These are phyloP conservation scores for Wilhelminamyces savonicus DNA, from an alignment of 805 yeast species.

Conservation along the genomic window DNA sequence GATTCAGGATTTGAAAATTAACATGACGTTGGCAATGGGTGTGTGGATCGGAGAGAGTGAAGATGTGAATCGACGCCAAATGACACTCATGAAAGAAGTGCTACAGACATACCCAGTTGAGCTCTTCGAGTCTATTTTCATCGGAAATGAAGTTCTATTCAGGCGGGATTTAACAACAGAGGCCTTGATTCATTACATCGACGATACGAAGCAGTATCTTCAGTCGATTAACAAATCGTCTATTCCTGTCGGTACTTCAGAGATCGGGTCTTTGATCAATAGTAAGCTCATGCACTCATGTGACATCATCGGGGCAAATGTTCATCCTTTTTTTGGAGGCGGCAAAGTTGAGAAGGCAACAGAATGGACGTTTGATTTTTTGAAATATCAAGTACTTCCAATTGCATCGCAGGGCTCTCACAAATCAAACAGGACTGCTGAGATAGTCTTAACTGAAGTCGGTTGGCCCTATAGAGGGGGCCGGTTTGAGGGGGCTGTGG, in stretches of 20 bases:
- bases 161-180: slow-evolving; percentile 40
- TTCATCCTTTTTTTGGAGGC: slow-evolving; percentile 68
- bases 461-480: slow-evolving; percentile 76
- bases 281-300: slow-evolving; percentile 32
- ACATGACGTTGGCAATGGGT: slow-evolving; percentile 55
- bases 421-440: slow-evolving; percentile 18
- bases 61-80: slow-evolving; percentile 38
- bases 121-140: slow-evolving; percentile 44
- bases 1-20: slow-evolving; percentile 41
- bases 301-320: slow-evolving; percentile 57
- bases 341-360: slow-evolving; percentile 40
- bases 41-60: slow-evolving; percentile 53
- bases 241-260: slow-evolving; percentile 59
- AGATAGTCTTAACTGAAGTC: slow-evolving; percentile 49
- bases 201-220: slow-evolving; percentile 33
- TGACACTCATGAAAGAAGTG: slow-evolving; percentile 37
- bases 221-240: slow-evolving; percentile 20
- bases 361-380: slow-evolving; percentile 46
- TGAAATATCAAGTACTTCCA: slow-evolving; percentile 39
- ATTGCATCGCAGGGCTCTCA: slow-evolving; percentile 9
- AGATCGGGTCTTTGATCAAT: slow-evolving; percentile 44
- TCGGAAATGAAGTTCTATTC: slow-evolving; percentile 61
- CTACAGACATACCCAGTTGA: slow-evolving; percentile 36
- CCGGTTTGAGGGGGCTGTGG: slow-evolving; percentile 34
- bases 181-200: slow-evolving; percentile 36